Percentiles rank a stretch among this genome's conserved stretches.
Conservation (phyloP, 106 monocot species). For the Posidonia australis region DNA sequence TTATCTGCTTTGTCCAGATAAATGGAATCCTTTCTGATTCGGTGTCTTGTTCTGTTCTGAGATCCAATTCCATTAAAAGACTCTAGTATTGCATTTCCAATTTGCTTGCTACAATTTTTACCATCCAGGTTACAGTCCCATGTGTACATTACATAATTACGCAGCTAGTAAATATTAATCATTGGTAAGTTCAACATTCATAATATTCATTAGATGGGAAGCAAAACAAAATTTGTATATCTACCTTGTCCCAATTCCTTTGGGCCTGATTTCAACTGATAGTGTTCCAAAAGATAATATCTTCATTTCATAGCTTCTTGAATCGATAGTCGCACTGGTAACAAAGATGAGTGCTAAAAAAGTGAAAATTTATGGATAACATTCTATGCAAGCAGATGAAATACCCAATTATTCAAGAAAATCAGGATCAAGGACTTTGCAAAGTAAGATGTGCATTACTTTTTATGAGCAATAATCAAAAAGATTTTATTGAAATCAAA, state of each 20-base stretch:
- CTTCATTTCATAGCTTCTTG: conserved; percentile 57
- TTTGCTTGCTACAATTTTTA: conserved; percentile 11
- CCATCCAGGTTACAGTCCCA: conserved; percentile 57
- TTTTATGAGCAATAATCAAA: too few species aligned
- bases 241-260: conserved; percentile 64
- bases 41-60: conserved; percentile 22
- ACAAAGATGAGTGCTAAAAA: background rate
- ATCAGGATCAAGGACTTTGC: background rate
- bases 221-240: background rate
- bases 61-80: conserved; percentile 28
- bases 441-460: background rate
- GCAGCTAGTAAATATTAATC: conserved; percentile 26
- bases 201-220: background rate
- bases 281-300: conserved; percentile 40
- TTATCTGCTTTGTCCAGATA: conserved; percentile 9
- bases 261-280: conserved; percentile 41
- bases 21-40: conserved; percentile 12
- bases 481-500: too few species aligned
- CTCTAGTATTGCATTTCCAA: conserved; percentile 12
- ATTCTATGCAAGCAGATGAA: background rate
- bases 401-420: background rate
- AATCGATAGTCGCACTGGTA: conserved; percentile 59
- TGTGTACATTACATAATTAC: conserved; percentile 76
- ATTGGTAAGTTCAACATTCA: background rate
- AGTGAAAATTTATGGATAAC: background rate